Evolutionary conservation across 2,329 filamentous ascomycete species (phyloP), one percentile per base, ranked within the genome.

Genomic region (Proliferodiscus dingleyae): DNA sequence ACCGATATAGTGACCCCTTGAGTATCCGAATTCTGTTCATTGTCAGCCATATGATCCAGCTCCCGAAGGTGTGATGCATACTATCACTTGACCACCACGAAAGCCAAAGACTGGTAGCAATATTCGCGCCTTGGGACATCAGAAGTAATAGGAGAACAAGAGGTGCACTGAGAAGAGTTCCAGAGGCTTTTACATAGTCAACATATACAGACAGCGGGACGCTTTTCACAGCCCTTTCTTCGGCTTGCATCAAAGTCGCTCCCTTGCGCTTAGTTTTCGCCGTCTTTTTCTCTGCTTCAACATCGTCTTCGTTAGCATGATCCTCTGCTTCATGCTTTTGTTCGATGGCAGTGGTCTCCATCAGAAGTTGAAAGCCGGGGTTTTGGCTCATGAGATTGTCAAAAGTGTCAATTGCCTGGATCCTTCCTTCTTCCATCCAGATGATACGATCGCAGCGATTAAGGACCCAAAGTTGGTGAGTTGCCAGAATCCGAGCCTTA

Each of bases 381-480:
- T 93, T 85, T 52, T 84, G 74, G 6, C 73, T 72, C 83, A 95
- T 95, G 15, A 97, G 74, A 47, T 94, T 90, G 26, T 87, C 81
- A 58, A 91, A 97, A 0, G 90, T 96, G 55, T 93, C 90, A 30
- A 96, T 73, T 4, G 89, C 88, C 64, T 87, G 80, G 44, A 97
- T 86, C 43, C 75, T 80, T 36, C 93, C 93, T 13, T 83, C 81
- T 45, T 96, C 87, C 80, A 98, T 90, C 81, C 89, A 90, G 39
- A 97, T 81, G 53, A 97, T 91, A 26, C 91, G 78, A 63, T 97
- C 91, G 58, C 89, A 96, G 26, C 89, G 83, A 61, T 78, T 89
- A 5, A 97, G 77, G 5, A 97, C 90, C 72, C 94, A 93, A 11
- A 97, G 78, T 64, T 97, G 91, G 66, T 98, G 93, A 0, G 93